Evolutionary conservation across 2,329 filamentous ascomycete species (phyloP).

Genomic region (Curvularia lunata): DNA sequence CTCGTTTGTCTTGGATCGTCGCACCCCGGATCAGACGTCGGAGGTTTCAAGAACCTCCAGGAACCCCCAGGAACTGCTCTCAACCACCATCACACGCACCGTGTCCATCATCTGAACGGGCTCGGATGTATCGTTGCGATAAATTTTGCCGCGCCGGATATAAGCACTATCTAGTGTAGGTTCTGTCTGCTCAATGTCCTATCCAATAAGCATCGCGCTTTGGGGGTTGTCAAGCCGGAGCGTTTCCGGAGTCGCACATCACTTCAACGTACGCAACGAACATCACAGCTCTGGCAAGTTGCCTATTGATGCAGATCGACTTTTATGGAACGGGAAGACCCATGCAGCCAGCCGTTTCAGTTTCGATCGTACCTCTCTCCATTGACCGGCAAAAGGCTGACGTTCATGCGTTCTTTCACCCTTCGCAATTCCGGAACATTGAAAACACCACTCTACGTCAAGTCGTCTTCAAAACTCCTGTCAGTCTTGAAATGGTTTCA

Average conservation of each 20-base stretch:
- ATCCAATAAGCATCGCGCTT: background rate
- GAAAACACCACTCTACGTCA: conserved; percentile 26
- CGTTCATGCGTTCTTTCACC: conserved; percentile 38
- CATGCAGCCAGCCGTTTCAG: conserved; percentile 32
- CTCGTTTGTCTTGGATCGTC: conserved; percentile 25
- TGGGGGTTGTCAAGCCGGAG: background rate
- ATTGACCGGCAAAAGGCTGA: conserved; percentile 21
- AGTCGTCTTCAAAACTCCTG: conserved; percentile 25
- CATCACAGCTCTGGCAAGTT: conserved; percentile 11
- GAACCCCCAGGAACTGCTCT: conserved; percentile 10
- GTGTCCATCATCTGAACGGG: conserved; percentile 1
- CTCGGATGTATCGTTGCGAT: conserved; percentile 3
- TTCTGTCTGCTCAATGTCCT: background rate
- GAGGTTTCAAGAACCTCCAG: conserved; percentile 16
- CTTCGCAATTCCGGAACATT: conserved; percentile 25
- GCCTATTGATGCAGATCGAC: conserved; percentile 19
- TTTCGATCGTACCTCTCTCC: conserved; percentile 21
- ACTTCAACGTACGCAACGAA: conserved; percentile 5
- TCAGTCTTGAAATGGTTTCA: conserved; percentile 40
- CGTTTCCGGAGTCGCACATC: background rate
- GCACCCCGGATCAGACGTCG: conserved; percentile 30
- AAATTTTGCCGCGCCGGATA: background rate
- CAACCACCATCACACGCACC: conserved; percentile 7
- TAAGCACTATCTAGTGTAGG: background rate
- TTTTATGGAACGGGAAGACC: conserved; percentile 17